Percentiles rank a stretch among this genome's conserved stretches.
phyloP scores from a whole-genome alignment of 495 filamentous ascomycete species.

The Lichina pygmaea region DNA sequence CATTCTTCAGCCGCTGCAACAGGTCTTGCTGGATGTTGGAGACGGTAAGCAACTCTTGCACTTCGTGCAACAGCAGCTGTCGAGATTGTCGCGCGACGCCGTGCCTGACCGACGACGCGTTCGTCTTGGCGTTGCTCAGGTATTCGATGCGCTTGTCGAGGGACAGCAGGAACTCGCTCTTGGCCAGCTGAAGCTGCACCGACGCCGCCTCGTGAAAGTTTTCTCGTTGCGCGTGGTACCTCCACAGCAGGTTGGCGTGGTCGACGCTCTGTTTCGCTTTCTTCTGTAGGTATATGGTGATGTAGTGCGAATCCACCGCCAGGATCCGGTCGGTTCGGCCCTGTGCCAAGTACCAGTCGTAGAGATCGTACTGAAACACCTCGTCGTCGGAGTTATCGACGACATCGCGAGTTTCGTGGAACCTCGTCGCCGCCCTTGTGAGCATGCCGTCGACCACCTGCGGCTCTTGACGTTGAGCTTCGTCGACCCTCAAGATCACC shows the following conservation, averaged over 20 bases:
- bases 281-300: conserved; percentile 62
- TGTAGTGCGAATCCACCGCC: conserved; percentile 52
- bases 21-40: conserved; percentile 89
- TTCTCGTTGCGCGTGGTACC: conserved; percentile 55
- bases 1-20: conserved; percentile 48
- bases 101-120: conserved; percentile 46
- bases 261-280: conserved; percentile 36
- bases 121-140: conserved; percentile 63
- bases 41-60: conserved; percentile 69
- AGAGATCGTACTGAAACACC: conserved; percentile 78
- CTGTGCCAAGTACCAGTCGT: conserved; percentile 82
- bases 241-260: conserved; percentile 80
- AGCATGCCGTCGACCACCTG: conserved; percentile 51
- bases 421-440: conserved; percentile 45
- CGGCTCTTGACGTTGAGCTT: conserved; percentile 31
- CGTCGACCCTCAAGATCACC: conserved; percentile 51
- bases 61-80: conserved; percentile 52
- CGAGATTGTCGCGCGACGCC: conserved; percentile 48
- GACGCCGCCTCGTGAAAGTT: conserved; percentile 62
- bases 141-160: conserved; percentile 68
- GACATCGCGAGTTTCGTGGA: conserved; percentile 63
- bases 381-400: conserved; percentile 70
- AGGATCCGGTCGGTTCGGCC: conserved; percentile 65
- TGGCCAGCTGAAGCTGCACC: conserved; percentile 61
- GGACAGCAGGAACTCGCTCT: conserved; percentile 45